Percentiles rank a stretch among this genome's conserved stretches.
phyloP scores from a whole-genome alignment of 1,284 basidiomycete genomes.

The Leucoagaricus sp. region DNA sequence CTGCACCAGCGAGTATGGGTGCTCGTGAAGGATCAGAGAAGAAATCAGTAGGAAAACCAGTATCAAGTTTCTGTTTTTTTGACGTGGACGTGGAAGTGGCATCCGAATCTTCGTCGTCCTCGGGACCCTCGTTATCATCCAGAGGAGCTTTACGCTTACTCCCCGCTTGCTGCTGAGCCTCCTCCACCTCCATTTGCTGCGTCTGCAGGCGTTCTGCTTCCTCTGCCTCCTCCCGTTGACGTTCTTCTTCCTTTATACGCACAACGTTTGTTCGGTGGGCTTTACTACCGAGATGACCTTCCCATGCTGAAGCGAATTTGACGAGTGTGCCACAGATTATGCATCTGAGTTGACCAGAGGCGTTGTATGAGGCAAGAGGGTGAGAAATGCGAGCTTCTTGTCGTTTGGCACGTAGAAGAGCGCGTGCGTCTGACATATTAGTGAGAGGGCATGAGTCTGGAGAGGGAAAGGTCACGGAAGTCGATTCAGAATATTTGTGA shows the following conservation, averaged over 20 bases:
- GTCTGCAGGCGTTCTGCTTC: constrained; percentile 45
- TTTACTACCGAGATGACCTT: constrained; percentile 83
- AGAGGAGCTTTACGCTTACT: constrained; percentile 12
- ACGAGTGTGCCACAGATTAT: constrained; percentile 60
- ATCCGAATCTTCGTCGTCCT: constrained; percentile 11
- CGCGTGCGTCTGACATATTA: constrained; percentile 70
- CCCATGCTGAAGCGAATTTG: constrained; percentile 81
- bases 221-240: constrained; percentile 48
- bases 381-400: constrained; percentile 72
- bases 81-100: constrained; percentile 17
- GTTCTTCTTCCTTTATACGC: constrained; percentile 25
- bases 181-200: constrained; percentile 39
- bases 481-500: no score
- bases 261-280: constrained; percentile 65
- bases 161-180: constrained; percentile 15
- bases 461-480: no score
- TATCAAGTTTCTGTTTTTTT: constrained; percentile 13
- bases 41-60: constrained; percentile 66
- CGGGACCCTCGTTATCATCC: neutral
- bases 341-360: constrained; percentile 69
- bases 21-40: constrained; percentile 74
- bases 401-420: constrained; percentile 75
- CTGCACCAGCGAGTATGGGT: constrained; percentile 39
- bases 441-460: neutral
- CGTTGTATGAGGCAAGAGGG: constrained; percentile 68